These are phyloP conservation scores for Tubosaeta brunneosetosa DNA, from an alignment of 768 basidiomycete genomes.

Conservation along the genomic window DNA sequence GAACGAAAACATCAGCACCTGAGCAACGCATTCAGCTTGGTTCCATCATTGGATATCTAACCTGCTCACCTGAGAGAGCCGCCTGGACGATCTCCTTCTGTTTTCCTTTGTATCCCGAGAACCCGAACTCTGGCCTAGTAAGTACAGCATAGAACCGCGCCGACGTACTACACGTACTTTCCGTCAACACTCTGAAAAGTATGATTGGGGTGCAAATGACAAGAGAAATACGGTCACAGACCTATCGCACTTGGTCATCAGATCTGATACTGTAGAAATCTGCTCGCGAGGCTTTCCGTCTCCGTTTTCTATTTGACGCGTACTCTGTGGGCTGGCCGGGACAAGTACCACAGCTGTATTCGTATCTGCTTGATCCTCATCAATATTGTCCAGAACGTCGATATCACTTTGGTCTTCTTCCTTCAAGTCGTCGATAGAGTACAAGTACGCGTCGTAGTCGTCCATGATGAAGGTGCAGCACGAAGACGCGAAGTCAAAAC, in stretches of 20 bases:
- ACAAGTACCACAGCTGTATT: conserved; percentile 13
- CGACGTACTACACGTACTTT: conserved; percentile 16
- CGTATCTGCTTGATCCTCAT: conserved; percentile 13
- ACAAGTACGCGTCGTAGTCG: conserved; percentile 22
- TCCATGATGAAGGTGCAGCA: conserved; percentile 9
- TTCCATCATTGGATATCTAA: neutral
- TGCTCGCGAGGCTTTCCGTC: conserved; percentile 1
- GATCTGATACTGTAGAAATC: neutral
- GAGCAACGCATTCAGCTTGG: neutral
- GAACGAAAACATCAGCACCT: conserved; percentile 73
- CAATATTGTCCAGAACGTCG: conserved; percentile 21
- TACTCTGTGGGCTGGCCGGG: conserved; percentile 12
- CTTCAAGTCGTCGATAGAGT: conserved; percentile 17
- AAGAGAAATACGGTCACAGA: neutral
- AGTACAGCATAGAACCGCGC: neutral
- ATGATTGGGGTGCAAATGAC: neutral
- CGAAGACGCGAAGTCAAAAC: conserved; percentile 3
- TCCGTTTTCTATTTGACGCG: neutral
- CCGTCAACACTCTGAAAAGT: conserved; percentile 17
- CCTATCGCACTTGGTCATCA: conserved; percentile 15
- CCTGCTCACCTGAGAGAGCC: conserved; percentile 51
- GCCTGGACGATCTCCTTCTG: conserved; percentile 74
- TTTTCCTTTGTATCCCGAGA: conserved; percentile 65
- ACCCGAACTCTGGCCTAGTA: conserved; percentile 57
- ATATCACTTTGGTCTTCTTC: conserved; percentile 16